Evolutionary conservation across 2,329 filamentous ascomycete species (phyloP).

Genomic region (Aspergillus ochraceus): DNA sequence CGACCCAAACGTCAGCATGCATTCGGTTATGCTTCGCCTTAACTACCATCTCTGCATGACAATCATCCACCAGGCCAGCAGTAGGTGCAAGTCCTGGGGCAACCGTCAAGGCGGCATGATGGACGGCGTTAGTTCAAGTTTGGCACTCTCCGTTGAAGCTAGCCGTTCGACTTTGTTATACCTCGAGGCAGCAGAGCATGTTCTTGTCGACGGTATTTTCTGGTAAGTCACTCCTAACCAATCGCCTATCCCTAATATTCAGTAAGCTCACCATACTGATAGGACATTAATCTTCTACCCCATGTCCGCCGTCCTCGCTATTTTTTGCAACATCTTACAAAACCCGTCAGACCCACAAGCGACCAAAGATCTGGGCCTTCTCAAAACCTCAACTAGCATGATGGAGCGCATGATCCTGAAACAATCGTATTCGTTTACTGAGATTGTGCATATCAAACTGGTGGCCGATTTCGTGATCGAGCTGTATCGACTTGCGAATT

Average conservation of each 20-base stretch:
- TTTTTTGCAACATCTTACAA: conserved; percentile 57
- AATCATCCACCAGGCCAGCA: conserved; percentile 57
- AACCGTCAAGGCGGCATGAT: conserved; percentile 37
- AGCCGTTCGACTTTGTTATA: conserved; percentile 57
- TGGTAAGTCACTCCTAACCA: conserved; percentile 40
- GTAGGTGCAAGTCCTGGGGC: conserved; percentile 49
- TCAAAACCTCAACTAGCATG: conserved; percentile 46
- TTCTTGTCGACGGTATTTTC: conserved; percentile 50
- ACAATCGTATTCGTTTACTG: conserved; percentile 31
- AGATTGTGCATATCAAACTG: conserved; percentile 43
- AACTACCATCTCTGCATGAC: conserved; percentile 59
- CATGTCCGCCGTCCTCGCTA: conserved; percentile 53
- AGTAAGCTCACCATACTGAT: neutral
- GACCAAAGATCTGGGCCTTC: conserved; percentile 48
- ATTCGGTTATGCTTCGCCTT: conserved; percentile 50
- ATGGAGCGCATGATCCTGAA: conserved; percentile 40
- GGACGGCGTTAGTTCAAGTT: conserved; percentile 53
- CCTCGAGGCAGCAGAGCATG: conserved; percentile 44
- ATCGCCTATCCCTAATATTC: neutral
- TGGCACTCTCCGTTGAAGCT: conserved; percentile 56
- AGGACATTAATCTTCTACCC: conserved; percentile 61
- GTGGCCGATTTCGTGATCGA: conserved; percentile 49
- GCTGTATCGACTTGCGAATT: conserved; percentile 44
- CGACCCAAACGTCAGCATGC: conserved; percentile 45
- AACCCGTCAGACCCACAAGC: conserved; percentile 49